Percentiles rank a stretch among this genome's conserved stretches.
Conservation (phyloP, 768 basidiomycete species). For the Termitomyces sp. region DNA sequence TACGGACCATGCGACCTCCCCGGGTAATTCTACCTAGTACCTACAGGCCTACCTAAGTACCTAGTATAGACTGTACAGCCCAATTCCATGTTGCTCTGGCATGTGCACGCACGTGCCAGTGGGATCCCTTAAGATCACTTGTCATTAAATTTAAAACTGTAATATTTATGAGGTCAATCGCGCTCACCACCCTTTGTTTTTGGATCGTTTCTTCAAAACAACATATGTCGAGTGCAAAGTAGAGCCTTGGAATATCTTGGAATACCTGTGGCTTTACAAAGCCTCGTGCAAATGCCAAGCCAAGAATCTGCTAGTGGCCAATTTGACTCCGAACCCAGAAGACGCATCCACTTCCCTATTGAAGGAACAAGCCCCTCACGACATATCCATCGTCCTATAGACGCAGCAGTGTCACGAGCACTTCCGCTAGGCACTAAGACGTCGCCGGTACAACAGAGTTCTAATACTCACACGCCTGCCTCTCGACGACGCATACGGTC, state of each 20-base stretch:
- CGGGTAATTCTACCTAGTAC: too few species aligned
- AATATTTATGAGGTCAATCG: too few species aligned
- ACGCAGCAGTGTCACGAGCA: constrained; percentile 5
- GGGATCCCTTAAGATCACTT: too few species aligned
- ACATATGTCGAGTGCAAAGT: not conserved
- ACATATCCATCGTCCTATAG: constrained; percentile 6
- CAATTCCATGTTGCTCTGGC: too few species aligned
- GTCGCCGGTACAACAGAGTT: constrained; percentile 14
- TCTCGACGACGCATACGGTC: constrained; percentile 19
- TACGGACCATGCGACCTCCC: too few species aligned
- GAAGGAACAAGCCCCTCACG: constrained; percentile 15
- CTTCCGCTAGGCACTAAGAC: constrained; percentile 4
- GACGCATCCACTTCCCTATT: constrained; percentile 20
- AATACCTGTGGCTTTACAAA: not conserved
- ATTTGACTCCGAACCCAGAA: constrained; percentile 17
- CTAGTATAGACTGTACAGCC: too few species aligned
- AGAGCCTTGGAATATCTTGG: not conserved
- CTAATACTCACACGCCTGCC: constrained; percentile 11
- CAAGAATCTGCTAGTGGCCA: constrained; percentile 14
- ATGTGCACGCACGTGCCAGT: too few species aligned
- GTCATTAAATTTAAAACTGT: too few species aligned
- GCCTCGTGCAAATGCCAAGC: constrained; percentile 12
- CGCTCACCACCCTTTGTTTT: not conserved
- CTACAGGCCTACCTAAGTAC: too few species aligned
- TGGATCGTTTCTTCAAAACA: not conserved